Conservation (phyloP, 768 basidiomycete species). For the Panaeolus cyanescens region DNA sequence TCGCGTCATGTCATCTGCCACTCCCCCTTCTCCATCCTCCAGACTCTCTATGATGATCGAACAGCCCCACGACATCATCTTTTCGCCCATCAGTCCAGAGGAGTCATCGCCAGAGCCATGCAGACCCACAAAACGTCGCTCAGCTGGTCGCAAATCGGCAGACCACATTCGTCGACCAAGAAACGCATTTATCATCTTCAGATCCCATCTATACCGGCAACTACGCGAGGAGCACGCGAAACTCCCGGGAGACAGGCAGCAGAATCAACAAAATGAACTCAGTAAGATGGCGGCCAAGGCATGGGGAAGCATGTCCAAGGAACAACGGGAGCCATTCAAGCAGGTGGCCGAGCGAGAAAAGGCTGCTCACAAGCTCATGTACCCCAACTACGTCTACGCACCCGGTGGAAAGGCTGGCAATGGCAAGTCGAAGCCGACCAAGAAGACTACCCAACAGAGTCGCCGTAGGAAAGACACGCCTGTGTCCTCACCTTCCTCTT, state of each 20-base stretch:
- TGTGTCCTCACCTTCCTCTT: neutral
- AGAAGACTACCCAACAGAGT: neutral
- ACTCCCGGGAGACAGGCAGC: slow-evolving; percentile 10
- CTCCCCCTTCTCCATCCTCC: neutral
- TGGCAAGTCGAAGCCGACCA: slow-evolving; percentile 7
- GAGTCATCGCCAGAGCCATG: slow-evolving; percentile 4
- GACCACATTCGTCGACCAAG: slow-evolving; percentile 34
- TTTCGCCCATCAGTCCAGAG: slow-evolving; percentile 9
- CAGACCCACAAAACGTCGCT: slow-evolving; percentile 13
- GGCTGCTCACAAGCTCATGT: slow-evolving; percentile 23
- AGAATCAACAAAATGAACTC: slow-evolving; percentile 32
- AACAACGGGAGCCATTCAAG: slow-evolving; percentile 18
- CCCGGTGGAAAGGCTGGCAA: slow-evolving; percentile 13
- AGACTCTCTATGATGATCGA: neutral
- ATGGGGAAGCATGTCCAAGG: slow-evolving; percentile 26
- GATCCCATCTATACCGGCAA: slow-evolving; percentile 25
- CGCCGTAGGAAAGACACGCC: slow-evolving; percentile 1
- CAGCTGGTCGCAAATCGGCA: neutral
- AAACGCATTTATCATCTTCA: slow-evolving; percentile 42
- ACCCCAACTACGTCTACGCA: slow-evolving; percentile 29
- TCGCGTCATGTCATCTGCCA: neutral
- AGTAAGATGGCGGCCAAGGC: slow-evolving; percentile 31
- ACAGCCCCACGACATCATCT: neutral
- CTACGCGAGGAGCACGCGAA: slow-evolving; percentile 6
- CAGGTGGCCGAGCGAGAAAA: slow-evolving; percentile 26